Evolutionary conservation across 2,329 filamentous ascomycete genomes (phyloP), one percentile per base, ranked within the genome.

Genomic region (Hymenoscyphus albidus): DNA sequence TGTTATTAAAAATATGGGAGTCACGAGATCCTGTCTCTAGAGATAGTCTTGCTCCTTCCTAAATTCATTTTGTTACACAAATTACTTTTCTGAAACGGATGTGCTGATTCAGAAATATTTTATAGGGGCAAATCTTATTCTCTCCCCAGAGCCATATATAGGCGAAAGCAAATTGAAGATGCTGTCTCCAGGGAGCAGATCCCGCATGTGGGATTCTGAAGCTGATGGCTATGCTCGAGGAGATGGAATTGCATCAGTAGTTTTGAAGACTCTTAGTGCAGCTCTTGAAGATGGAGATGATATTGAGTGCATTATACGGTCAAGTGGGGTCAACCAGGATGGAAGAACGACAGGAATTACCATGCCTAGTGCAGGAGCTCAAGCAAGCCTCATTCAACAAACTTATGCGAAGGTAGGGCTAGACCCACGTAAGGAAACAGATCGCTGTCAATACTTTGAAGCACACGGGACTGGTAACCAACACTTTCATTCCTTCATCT

Each of bases 281-380:
- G 56, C 58, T 13, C 32, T 64, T 3, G 18, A 38, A 31, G 39
- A 58, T 68, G 83, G 83, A 22, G 85, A 89, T 70, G 80, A 80
- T 0, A 83, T 86, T 63, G 79, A 82, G 5, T 81, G 79, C 9
- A 77, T 86, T 38, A 82, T 87, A 62, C 79, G 83, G 5, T 55
- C 58, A 14, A 63, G 48, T 3, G 62, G 42, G 18, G n/a, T n/a
- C 10, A 64, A 64, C 27, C 48, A 58, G 12, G 86, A 89, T 70
- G 87, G 87, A 2, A 76, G 79, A n/a, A 88, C 85, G 0, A 77
- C 69, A 14, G 84, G 83, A 0, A 81, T 87, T 65, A 85, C 83
- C 0, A 77, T 83, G 72, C 85, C 85, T 0, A 85, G 76, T 58
- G 71, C 75, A 1, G 64, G 69, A 3, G 78, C 80, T 0, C 83